Conservation (phyloP, 202 grass and related monocot genomes). For the Zoysia matrella region DNA sequence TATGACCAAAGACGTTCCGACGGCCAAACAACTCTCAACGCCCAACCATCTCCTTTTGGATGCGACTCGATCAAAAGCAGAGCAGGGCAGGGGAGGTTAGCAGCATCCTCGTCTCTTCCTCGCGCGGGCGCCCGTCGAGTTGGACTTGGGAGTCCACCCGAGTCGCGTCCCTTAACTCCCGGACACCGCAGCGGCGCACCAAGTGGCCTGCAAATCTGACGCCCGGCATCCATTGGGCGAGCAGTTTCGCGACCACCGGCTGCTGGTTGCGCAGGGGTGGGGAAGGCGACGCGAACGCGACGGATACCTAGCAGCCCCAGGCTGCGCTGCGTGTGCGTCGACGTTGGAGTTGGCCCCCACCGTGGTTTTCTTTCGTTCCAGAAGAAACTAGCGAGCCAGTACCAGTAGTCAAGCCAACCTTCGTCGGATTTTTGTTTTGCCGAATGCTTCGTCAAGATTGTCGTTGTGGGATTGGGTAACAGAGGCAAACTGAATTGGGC, state of each 20-base stretch:
- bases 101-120: neutral
- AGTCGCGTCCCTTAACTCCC: slow-evolving; percentile 25
- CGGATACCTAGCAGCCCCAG: slow-evolving; percentile 4
- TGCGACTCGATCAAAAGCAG: slow-evolving; percentile 18
- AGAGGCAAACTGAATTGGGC: no score
- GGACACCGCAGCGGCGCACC: slow-evolving; percentile 34
- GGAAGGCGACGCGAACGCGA: slow-evolving; percentile 1
- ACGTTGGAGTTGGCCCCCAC: neutral
- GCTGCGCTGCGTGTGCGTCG: slow-evolving; percentile 14
- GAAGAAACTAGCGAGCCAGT: no score
- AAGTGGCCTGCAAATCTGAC: slow-evolving; percentile 14
- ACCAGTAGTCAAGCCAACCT: neutral
- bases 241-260: slow-evolving; percentile 19
- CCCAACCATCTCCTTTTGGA: slow-evolving; percentile 37
- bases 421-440: neutral
- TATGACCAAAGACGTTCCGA: slow-evolving; percentile 21
- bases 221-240: slow-evolving; percentile 41
- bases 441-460: neutral
- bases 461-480: no score
- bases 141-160: slow-evolving; percentile 20
- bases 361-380: no score
- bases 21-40: slow-evolving; percentile 40
- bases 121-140: neutral
- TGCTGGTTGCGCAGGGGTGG: neutral
- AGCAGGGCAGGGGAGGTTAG: neutral